phyloP scores from a whole-genome alignment of 2,329 filamentous ascomycete species.

The Fulvia fulva region DNA sequence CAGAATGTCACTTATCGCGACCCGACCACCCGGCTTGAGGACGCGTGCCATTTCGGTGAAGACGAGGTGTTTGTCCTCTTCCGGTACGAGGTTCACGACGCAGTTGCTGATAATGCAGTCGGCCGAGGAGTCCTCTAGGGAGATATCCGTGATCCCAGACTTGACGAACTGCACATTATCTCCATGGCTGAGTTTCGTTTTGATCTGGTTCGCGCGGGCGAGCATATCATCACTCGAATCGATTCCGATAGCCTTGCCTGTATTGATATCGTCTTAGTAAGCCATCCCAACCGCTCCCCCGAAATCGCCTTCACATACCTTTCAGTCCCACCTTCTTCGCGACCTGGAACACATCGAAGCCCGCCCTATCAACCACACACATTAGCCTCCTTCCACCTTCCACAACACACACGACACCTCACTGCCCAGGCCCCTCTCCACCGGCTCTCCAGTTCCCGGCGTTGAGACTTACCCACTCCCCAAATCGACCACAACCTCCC shows the following conservation, averaged over 20 bases:
- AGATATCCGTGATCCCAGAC: constrained; percentile 4
- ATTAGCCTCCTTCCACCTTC: too few species aligned
- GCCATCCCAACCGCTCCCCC: too few species aligned
- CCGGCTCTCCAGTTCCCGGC: too few species aligned
- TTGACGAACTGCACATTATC: constrained; percentile 7
- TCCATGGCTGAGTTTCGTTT: constrained; percentile 1
- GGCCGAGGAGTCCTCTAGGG: neutral
- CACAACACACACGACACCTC: too few species aligned
- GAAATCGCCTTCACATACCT: too few species aligned
- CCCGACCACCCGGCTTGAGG: constrained; percentile 3
- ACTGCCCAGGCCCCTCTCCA: too few species aligned
- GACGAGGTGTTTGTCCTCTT: constrained; percentile 10
- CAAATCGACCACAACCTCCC: constrained; percentile 9
- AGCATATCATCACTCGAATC: constrained; percentile 11
- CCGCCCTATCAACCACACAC: too few species aligned
- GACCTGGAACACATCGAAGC: constrained; percentile 12
- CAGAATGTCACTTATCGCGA: constrained; percentile 10
- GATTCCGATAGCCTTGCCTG: constrained; percentile 5
- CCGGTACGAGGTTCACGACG: constrained; percentile 10
- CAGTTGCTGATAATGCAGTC: constrained; percentile 13
- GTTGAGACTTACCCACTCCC: too few species aligned
- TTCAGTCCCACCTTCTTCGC: constrained; percentile 11
- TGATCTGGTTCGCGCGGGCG: constrained; percentile 5
- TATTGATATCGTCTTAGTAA: too few species aligned
- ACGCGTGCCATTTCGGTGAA: constrained; percentile 11